phyloP scores from a whole-genome alignment of 257 asterid genomes.

The Gardenia jasminoides region DNA sequence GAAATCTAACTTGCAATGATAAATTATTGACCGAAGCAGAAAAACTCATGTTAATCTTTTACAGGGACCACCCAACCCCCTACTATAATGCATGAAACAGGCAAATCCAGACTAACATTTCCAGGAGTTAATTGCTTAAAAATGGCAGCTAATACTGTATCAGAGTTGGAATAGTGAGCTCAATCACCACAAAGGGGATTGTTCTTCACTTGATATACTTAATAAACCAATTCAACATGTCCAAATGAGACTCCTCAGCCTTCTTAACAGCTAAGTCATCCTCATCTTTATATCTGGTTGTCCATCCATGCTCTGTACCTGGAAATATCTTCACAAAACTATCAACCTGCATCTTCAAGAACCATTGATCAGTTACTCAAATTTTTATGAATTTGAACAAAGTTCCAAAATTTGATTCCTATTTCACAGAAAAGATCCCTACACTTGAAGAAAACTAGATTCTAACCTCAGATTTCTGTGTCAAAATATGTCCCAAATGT shows the following conservation, averaged over 20 bases:
- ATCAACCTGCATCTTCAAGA: conserved; percentile 43
- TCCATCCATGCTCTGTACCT: conserved; percentile 68
- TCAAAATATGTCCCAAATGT: conserved; percentile 36
- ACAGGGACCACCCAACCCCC: neutral
- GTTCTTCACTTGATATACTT: conserved; percentile 42
- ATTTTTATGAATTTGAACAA: neutral
- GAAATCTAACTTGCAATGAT: neutral
- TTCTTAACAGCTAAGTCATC: conserved; percentile 49
- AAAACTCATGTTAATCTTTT: neutral
- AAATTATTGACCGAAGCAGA: neutral
- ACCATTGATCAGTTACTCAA: neutral
- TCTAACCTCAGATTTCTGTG: conserved; percentile 46
- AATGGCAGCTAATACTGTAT: neutral
- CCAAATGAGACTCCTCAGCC: conserved; percentile 59
- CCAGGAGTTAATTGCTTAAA: neutral
- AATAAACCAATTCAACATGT: conserved; percentile 56
- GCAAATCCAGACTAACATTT: neutral
- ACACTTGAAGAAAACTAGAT: no score
- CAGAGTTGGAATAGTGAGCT: no score
- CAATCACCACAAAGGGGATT: neutral
- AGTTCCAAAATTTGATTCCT: neutral
- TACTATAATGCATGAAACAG: neutral
- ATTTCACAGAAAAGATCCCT: neutral
- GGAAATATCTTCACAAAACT: conserved; percentile 63
- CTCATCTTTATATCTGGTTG: conserved; percentile 38